Evolutionary conservation across 108 stramenopile genomes (phyloP), one percentile per base, ranked within the genome.

Genomic region (Fragilaria radians): DNA sequence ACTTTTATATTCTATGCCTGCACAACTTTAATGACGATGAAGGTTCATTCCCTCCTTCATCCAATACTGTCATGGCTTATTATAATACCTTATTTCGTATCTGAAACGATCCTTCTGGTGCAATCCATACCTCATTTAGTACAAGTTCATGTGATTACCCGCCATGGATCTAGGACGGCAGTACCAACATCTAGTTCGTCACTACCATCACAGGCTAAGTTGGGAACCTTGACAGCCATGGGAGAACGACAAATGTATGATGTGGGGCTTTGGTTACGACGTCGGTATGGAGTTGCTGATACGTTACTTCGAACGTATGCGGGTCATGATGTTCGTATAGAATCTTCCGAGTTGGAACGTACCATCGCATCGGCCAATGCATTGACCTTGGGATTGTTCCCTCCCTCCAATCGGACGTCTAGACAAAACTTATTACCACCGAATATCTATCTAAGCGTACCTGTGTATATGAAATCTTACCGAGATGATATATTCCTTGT

Each of bases 121-220:
- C 14, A 14, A 14, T 7, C 36, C 7, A 55, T 25, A 11, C 56
- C 46, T 5, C 32, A 58, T 36, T 32, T 72, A 1, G 32, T 59
- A 46, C 79, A 80, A 54, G 42, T 74, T 29, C 73, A 74, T 34
- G 70, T 80, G 22, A 62, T 80, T 26, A 80, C 79, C 9, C 62
- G 79, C 4, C 79, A 80, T 50, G 79, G 79, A 0, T 33, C 67
- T 22, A 70, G 73, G 19, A 46, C 59, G 17, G 48, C 58, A 27
- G 30, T 75, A n/a, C 29, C 57, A 7, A 74, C 73, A 52, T 32
- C 64, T 32, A 32, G 54, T 18, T 50, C 68, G 22, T 57, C 46
- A 7, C 33, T 79, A 34, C n/a, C n/a, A n/a, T n/a, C n/a, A n/a
- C n/a, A n/a, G n/a, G n/a, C n/a, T n/a, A n/a, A n/a, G n/a, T 14